Evolutionary conservation across 2,329 filamentous ascomycete genomes (phyloP).

Genomic region (Triangularia verruculosa): DNA sequence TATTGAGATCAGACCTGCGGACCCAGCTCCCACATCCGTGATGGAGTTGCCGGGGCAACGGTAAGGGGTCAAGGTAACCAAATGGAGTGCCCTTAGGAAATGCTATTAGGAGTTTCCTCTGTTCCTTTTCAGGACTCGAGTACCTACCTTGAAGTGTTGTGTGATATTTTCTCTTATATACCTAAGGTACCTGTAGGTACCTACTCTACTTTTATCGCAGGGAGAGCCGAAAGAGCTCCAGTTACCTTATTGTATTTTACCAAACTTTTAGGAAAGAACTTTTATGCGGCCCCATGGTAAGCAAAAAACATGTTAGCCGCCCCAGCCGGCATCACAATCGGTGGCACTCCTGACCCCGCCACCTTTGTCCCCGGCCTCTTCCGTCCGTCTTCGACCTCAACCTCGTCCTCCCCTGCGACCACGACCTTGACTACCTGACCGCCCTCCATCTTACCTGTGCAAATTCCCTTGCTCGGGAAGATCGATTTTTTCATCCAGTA

Average conservation of each 20-base stretch:
- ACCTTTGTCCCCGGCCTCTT: not conserved
- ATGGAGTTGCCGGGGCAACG: not conserved
- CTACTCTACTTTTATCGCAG: no score
- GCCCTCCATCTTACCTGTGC: conserved; percentile 7
- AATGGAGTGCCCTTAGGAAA: no score
- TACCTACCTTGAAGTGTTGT: no score
- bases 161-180: no score
- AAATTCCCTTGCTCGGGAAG: conserved; percentile 7
- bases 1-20: not conserved
- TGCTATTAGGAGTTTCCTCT: no score
- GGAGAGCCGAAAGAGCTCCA: no score
- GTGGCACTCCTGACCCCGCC: not conserved
- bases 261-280: not conserved
- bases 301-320: not conserved
- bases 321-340: not conserved
- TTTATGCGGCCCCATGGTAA: not conserved
- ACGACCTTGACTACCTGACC: not conserved
- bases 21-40: not conserved
- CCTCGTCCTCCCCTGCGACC: not conserved
- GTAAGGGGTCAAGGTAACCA: not conserved
- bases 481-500: conserved; percentile 10
- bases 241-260: no score
- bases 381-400: not conserved
- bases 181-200: no score
- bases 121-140: no score